A percentile compares a stretch with the other conserved stretches of the same genome.
Conservation (phyloP, 305 asterid species). For the Fraxinus nigra region DNA sequence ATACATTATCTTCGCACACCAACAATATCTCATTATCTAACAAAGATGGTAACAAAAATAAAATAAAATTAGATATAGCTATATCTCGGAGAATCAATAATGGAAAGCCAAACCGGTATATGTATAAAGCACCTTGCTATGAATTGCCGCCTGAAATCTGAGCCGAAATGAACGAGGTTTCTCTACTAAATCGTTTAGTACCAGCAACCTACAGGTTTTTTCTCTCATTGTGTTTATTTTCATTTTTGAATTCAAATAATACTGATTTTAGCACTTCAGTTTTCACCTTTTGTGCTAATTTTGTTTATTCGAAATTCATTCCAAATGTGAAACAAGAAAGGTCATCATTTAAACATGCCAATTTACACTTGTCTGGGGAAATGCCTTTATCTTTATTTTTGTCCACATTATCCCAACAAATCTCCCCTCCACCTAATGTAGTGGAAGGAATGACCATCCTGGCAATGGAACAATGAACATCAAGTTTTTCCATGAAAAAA, state of each 20-base stretch:
- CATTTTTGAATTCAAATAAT: background rate
- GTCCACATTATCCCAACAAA: background rate
- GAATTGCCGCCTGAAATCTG: background rate
- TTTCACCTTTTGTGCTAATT: background rate
- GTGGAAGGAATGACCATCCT: background rate
- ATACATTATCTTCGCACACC: background rate
- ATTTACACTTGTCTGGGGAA: background rate
- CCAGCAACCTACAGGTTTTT: background rate
- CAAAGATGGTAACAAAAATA: background rate
- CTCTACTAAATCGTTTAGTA: background rate
- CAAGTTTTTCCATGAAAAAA: background rate
- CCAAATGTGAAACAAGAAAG: background rate
- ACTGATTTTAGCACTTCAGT: background rate
- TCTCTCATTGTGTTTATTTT: background rate
- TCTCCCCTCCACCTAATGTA: background rate
- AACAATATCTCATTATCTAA: background rate
- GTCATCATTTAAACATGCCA: background rate
- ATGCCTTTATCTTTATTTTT: background rate
- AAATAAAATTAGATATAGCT: background rate
- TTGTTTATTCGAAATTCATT: background rate
- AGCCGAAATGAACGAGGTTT: background rate
- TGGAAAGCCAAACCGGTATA: background rate
- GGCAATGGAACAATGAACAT: background rate
- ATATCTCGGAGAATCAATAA: background rate
- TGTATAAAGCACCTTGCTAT: background rate